These are phyloP conservation scores for Podospora pseudoanserina DNA, from an alignment of 495 filamentous ascomycete genomes.

Conservation along the genomic window DNA sequence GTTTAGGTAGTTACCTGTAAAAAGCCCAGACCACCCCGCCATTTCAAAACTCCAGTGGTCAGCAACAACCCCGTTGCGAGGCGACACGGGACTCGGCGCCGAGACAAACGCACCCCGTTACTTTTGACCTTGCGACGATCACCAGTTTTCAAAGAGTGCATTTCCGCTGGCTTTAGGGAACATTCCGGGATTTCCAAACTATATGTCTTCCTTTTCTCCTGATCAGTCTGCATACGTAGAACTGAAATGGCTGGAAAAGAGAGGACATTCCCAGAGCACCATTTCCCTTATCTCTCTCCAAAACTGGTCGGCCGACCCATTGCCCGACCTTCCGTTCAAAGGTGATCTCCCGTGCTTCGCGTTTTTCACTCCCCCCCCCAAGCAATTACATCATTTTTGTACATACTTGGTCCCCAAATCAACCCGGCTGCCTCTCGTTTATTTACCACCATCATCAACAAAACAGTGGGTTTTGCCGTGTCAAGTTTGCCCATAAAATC, in stretches of 20 bases:
- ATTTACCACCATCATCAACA: background rate
- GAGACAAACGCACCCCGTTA: background rate
- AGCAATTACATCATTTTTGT: background rate
- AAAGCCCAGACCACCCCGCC: background rate
- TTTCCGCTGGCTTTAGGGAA: too few species aligned
- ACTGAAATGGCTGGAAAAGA: too few species aligned
- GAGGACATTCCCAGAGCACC: too few species aligned
- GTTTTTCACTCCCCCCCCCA: background rate
- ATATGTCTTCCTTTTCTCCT: background rate
- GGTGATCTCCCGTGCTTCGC: background rate
- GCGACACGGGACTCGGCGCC: constrained; percentile 8
- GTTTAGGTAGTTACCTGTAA: background rate
- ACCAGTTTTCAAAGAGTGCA: background rate
- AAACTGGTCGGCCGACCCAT: background rate
- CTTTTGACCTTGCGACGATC: background rate
- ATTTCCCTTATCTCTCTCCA: too few species aligned
- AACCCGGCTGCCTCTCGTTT: background rate
- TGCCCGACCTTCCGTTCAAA: too few species aligned
- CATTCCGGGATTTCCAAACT: too few species aligned
- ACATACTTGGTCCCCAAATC: background rate
- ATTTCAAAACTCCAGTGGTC: background rate
- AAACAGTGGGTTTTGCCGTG: background rate
- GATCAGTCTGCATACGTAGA: background rate
- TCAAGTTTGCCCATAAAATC: background rate
- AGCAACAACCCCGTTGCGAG: constrained; percentile 6